Evolutionary conservation across 306 rosid species (phyloP).

Genomic region (Casuarina glauca): DNA sequence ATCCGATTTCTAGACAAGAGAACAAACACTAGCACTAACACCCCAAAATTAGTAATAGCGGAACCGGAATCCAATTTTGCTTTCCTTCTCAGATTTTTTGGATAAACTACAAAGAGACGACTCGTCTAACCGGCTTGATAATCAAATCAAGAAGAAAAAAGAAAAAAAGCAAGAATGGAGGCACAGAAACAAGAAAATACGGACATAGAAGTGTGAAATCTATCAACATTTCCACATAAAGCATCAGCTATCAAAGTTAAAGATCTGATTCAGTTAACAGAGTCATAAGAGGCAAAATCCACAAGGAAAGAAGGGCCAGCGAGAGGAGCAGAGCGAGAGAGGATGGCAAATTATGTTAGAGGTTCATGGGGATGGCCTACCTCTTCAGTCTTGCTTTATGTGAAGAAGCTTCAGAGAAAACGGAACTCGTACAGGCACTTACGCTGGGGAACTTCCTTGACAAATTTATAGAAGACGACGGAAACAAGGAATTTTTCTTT

Average conservation of each 20-base stretch:
- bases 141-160: neutral
- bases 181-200: neutral
- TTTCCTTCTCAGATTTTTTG: neutral
- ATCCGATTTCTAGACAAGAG: neutral
- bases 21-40: neutral
- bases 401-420: neutral
- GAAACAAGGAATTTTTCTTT: neutral
- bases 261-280: constrained; percentile 10
- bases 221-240: neutral
- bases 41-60: neutral
- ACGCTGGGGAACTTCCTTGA: neutral
- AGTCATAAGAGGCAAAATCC: neutral
- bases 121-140: neutral
- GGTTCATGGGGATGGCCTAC: neutral
- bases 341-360: neutral
- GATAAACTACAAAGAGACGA: neutral
- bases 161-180: neutral
- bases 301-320: neutral
- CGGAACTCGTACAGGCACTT: neutral
- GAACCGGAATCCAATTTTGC: neutral
- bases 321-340: neutral
- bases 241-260: neutral
- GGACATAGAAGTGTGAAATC: neutral
- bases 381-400: neutral
- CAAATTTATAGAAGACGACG: neutral